Base-by-base conservation (phyloP, 176 grass and related monocot genomes). In the Triticum turgidum region DNA sequence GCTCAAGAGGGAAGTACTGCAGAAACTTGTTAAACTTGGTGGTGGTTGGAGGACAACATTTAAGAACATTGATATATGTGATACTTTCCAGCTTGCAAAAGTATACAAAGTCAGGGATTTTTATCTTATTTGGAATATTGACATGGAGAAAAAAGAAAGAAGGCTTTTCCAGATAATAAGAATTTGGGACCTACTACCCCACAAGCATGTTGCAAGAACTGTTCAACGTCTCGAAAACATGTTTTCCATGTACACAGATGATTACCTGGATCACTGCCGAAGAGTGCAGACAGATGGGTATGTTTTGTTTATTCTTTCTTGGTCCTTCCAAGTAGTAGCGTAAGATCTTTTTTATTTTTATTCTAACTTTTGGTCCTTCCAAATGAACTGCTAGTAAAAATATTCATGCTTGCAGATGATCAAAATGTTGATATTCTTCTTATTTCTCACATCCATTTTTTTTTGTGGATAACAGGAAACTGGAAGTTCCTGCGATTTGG, bases 201-300 rank as follows among this genome's bases (percentile, higher is more conserved):
- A 83, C 59, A 80, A 54, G 42, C 11, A 92, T 21, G 32, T 94
- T 67, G 74, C 77, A 69, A 88, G 82, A 80, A 76, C 81, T 65
- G 8, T 94, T 13, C 83, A 78, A 45, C 90, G 87, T 37, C 86
- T 97, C 2, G 79, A 97, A 80, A 87, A 92, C 89, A 27, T 97
- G 7, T 97, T 94, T 64, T 97, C 90, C 65, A 80, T 94, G 86
- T 89, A 97, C 72, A 97, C 92, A 8, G 86, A 94, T 85, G 86
- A 78, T 32, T 94, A 94, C 76, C 41, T 94, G 3, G 77, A 89
- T 22, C 68, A 82, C 39, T 97, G 94, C 81, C 90, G 77, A 85
- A 49, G 64, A 37, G 67, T 88, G n/a, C 63, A n/a, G 34, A 24
- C 62, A 17, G 83, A 94, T 4, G 84, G 90, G 94, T 97, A 94